Base-by-base conservation (phyloP, 2,329 filamentous ascomycete species). In the Aspergillus neotritici region DNA sequence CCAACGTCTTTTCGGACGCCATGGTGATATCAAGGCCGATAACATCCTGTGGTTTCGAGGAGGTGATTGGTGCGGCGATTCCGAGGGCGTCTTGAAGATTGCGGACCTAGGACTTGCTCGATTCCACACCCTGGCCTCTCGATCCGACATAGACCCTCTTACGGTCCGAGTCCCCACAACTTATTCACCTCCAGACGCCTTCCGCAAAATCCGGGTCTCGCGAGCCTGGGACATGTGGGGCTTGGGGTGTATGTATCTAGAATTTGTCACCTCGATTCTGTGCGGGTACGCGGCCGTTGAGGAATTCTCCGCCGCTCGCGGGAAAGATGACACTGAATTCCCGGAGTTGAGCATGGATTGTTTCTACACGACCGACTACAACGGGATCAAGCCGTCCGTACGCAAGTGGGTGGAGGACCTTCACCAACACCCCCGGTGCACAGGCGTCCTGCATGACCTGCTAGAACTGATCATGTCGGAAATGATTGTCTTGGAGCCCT, bases 181-280 rank as follows among this genome's bases (percentile, higher is more conserved):
- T 0, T 72, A 71, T 17, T 58, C 58, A n/a, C 64, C 68, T 0
- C 69, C 70, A 5, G 69, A 72, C 15, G 58, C 14, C 4, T 12
- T 6, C n/a, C 36, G 60, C 21, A 58, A 61, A 4, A 13, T 66
- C 0, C 13, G 39, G 0, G 35, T 51, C 13, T 43, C 30, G 3
- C 44, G 42, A 6, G 41, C 33, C 37, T 4, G 51, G 49, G 4
- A 60, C 69, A 1, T 68, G 61, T 13, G 60, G 66, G 4, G 48
- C 46, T 50, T 69, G 4, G 65, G 64, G 0, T 69, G 65, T 33
- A 46, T 68, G 0, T 64, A 57, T 17, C 47, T 70, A 1, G 66
- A 70, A 40, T 60, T 65, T 4, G 46, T 60, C n/a, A 67, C 63
- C 1, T 69, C 64, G 63, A 48, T 62, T 6, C 2, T 68, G 2